Evolutionary conservation across 345 rosid genomes (phyloP).

Genomic region (Rhodomyrtus tomentosa): DNA sequence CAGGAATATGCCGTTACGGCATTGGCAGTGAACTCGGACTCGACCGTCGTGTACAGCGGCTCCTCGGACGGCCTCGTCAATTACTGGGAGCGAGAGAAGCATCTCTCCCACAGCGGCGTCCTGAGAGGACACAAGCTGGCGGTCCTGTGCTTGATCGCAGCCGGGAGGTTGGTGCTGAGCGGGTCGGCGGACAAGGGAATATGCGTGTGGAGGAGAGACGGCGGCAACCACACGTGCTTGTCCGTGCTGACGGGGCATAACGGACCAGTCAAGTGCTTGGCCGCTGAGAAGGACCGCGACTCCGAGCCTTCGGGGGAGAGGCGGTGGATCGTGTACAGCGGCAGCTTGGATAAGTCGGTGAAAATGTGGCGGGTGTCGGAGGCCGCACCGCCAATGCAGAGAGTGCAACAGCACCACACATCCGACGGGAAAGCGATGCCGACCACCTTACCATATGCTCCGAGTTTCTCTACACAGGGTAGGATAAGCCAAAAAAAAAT

Average conservation of each 20-base stretch:
- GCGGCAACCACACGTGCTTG: constrained; percentile 39
- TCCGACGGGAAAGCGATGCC: neutral
- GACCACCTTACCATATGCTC: neutral
- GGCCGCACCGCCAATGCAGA: constrained; percentile 25
- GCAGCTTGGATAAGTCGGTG: constrained; percentile 84
- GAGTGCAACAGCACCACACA: neutral
- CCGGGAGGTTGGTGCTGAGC: constrained; percentile 60
- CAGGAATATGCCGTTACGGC: constrained; percentile 85
- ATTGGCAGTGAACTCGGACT: constrained; percentile 38
- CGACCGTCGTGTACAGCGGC: constrained; percentile 56
- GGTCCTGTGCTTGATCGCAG: constrained; percentile 55
- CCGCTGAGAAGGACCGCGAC: constrained; percentile 52
- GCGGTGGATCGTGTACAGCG: constrained; percentile 82
- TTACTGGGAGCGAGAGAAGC: constrained; percentile 56
- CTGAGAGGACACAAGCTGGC: constrained; percentile 74
- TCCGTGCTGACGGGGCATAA: constrained; percentile 58
- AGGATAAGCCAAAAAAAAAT: constrained; percentile 16
- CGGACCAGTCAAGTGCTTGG: constrained; percentile 91
- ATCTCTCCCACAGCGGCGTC: constrained; percentile 50
- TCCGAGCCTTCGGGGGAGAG: constrained; percentile 18
- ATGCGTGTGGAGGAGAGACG: constrained; percentile 66
- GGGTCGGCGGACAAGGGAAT: constrained; percentile 86
- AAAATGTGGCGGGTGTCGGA: constrained; percentile 87
- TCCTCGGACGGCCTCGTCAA: constrained; percentile 85
- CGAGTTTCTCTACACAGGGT: constrained; percentile 30